These are phyloP conservation scores for Solanum lycopersicoides DNA, from an alignment of 257 asterid species.

Conservation along the genomic window DNA sequence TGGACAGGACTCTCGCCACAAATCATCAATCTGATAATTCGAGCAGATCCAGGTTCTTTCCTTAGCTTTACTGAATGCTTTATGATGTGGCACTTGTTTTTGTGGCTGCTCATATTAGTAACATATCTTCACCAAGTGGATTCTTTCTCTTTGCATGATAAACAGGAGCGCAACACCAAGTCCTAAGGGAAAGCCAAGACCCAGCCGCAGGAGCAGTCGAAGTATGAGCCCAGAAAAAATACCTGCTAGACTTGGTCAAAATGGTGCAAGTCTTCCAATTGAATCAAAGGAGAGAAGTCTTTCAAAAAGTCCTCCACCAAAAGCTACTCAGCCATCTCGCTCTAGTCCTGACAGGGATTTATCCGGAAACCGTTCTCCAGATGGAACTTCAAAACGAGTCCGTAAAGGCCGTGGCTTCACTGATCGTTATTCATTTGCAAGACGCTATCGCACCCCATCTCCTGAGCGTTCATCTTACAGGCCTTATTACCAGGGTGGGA, in stretches of 20 bases:
- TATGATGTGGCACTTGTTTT: neutral
- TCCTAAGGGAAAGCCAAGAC: slow-evolving; percentile 28
- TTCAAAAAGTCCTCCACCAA: slow-evolving; percentile 35
- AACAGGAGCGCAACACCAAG: slow-evolving; percentile 46
- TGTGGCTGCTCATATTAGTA: neutral
- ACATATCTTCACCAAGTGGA: neutral
- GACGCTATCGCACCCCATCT: slow-evolving; percentile 96
- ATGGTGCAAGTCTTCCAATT: slow-evolving; percentile 10
- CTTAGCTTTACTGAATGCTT: neutral
- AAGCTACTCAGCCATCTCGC: slow-evolving; percentile 13
- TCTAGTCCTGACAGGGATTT: slow-evolving; percentile 34
- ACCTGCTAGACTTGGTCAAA: slow-evolving; percentile 16
- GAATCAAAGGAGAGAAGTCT: slow-evolving; percentile 22
- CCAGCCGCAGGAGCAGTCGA: slow-evolving; percentile 19
- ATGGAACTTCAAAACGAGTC: slow-evolving; percentile 70
- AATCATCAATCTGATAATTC: slow-evolving; percentile 19
- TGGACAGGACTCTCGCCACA: slow-evolving; percentile 15
- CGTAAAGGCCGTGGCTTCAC: slow-evolving; percentile 99
- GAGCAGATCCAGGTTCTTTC: slow-evolving; percentile 52
- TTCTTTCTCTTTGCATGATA: slow-evolving; percentile 1
- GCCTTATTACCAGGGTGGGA: slow-evolving; percentile 60
- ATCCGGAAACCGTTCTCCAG: slow-evolving; percentile 57
- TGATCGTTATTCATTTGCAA: slow-evolving; percentile 62
- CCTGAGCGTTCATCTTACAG: slow-evolving; percentile 66
- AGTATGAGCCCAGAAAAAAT: slow-evolving; percentile 37